A percentile compares a stretch with the other conserved stretches of the same genome.
Evolutionary conservation across 495 filamentous ascomycete genomes (phyloP).

Genomic region (Penicillium cosmopolitanum): DNA sequence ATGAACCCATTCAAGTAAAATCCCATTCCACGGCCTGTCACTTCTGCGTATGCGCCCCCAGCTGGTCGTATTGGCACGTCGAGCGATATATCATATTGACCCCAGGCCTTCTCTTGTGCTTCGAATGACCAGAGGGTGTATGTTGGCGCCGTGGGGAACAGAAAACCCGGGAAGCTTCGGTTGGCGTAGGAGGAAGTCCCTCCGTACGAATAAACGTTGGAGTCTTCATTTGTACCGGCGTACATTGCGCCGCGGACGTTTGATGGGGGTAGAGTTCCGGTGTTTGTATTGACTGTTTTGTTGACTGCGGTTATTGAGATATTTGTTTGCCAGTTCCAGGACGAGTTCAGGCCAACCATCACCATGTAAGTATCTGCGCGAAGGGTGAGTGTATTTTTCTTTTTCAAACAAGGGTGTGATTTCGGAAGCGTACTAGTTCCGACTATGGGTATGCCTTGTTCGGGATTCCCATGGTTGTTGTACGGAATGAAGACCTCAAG

Average conservation of each 20-base stretch:
- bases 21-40: constrained; percentile 35
- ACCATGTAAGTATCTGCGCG: constrained; percentile 42
- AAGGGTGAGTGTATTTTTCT: background rate
- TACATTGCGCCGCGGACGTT: constrained; percentile 41
- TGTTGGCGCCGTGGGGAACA: constrained; percentile 22
- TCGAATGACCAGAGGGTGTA: constrained; percentile 36
- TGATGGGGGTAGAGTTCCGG: constrained; percentile 29
- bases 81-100: constrained; percentile 37
- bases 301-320: constrained; percentile 34
- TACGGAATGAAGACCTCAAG: constrained; percentile 34
- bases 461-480: constrained; percentile 9
- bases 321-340: constrained; percentile 50
- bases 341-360: constrained; percentile 35
- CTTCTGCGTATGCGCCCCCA: constrained; percentile 40
- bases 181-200: constrained; percentile 39
- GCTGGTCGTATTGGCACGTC: constrained; percentile 34
- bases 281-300: constrained; percentile 32
- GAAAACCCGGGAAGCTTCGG: constrained; percentile 36
- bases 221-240: constrained; percentile 24
- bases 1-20: constrained; percentile 49
- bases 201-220: constrained; percentile 38
- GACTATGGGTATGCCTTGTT: constrained; percentile 16
- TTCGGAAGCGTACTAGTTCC: constrained; percentile 17
- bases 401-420: background rate
- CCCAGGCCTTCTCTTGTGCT: constrained; percentile 29